Base-by-base conservation (phyloP, 148 eudicot species). In the Dianthus caryophyllus region DNA sequence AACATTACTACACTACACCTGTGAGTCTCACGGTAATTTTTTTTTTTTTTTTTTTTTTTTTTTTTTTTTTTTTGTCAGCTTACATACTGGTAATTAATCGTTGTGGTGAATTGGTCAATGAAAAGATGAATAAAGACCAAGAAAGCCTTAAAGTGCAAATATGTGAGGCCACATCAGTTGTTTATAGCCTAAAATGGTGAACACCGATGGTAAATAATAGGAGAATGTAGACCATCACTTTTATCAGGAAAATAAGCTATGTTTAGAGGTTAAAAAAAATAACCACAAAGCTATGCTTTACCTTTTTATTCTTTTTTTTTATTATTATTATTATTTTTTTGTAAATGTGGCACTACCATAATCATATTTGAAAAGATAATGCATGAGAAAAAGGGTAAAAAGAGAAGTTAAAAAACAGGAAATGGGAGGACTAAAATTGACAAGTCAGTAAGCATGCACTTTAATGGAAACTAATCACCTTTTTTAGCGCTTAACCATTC, bases 401-500 rank as follows among this genome's bases (percentile, higher is more conserved):
- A 72, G 22, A n/a, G 17, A 72, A 41, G 16, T 2, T 9, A 9
- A 16, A 36, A 21, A 48, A 6, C 26, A 26, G 18, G 31, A 56
- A 74, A 67, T 29, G 72, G 21, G 36, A 36, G 67, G 63, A 53
- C n/a, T 31, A 29, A 17, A 53, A 67, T 62, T 16, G 59, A 50
- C 44, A 66, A 38, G 54, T 68, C 13, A 52, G 43, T 10, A 33
- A 33, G 7, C 3, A 33, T 3, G 7, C 3, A 33, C 38, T 3
- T 61, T 41, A 74, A 74, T 41, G 15, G 54, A 71, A 76, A 71
- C 36, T 9, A 76, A 47, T 7, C 18, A 31, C 79, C 84, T 65
- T 18, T 38, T 77, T 75, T 83, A 66, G 52, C 82, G 86, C 74
- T 44, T 64, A 62, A 69, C 86, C 83, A 41, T 72, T 49, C 75